Evolutionary conservation across 768 basidiomycete species (phyloP), one percentile per base, ranked within the genome.

Genomic region (Tephrocybe rancida): DNA sequence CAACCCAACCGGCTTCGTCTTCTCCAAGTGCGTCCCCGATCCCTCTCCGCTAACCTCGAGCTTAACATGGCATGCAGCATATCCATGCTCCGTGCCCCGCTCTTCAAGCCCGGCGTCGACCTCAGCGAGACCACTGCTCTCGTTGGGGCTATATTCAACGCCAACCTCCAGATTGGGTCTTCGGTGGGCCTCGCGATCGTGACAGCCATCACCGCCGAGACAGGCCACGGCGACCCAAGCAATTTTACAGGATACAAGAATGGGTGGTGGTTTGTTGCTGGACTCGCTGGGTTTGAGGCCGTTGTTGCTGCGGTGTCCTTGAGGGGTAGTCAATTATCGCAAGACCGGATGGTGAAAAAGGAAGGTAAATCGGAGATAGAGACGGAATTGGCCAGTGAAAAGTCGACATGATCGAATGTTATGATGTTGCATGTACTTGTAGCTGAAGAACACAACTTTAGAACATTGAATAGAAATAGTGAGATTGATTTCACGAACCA

Each of bases 141-240:
- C 14, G 70, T 80, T 22, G 81, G 81, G 18, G 81, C 81, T n/a
- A 77, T 82, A 38, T 80, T 80, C 67, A 80, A 82, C 51, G 73
- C 74, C 8, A 76, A 78, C 18, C 72, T 81, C 5, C 79, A 82
- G 60, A 68, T 81, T 49, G 79, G 81, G 29, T 76, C 75, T 2
- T 78, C 80, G 2, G 61, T 79, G 14, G 77, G 74, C 21, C 67
- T 79, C 44, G 72, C 81, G 10, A 70, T 70, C 27, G 72, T 76
- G 29, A 72, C 54, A 2, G 57, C 60, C 10, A 59, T 61, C 35
- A 56, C 54, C 1, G 45, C 58, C 25, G 70, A 73, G 18, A 77
- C 78, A 52, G 58, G 74, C n/a, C 26, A 44, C 3, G 43, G 39
- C 14, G 24, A 52, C n/a, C 21, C 16, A 11, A 44, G 10, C 2